A percentile compares a stretch with the other conserved stretches of the same genome.
These are phyloP conservation scores for Orbilia brochopaga DNA, from an alignment of 2,329 filamentous ascomycete species.

Conservation along the genomic window DNA sequence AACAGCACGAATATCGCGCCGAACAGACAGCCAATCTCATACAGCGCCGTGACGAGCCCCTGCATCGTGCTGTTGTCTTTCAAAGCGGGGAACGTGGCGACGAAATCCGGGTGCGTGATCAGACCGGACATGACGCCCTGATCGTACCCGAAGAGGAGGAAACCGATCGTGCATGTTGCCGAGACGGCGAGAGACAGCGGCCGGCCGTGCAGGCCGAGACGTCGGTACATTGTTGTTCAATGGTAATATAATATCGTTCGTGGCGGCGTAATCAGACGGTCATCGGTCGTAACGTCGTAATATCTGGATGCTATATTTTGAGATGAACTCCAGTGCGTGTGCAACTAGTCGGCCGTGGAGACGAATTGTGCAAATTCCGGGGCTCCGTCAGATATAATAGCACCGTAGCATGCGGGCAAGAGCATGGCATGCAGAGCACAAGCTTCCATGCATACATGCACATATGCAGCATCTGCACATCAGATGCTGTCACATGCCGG, in stretches of 20 bases:
- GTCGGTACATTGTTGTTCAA: slow-evolving; percentile 8
- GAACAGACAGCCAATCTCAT: slow-evolving; percentile 63
- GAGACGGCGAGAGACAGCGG: slow-evolving; percentile 66
- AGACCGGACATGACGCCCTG: slow-evolving; percentile 65
- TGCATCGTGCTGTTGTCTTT: slow-evolving; percentile 61
- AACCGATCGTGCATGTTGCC: slow-evolving; percentile 69
- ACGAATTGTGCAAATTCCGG: no score
- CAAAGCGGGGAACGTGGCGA: slow-evolving; percentile 61
- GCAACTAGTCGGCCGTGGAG: no score
- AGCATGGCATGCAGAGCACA: not conserved
- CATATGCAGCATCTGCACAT: not conserved
- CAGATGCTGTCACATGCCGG: not conserved
- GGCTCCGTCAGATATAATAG: not conserved
- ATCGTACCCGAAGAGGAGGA: slow-evolving; percentile 68
- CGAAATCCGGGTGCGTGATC: slow-evolving; percentile 63
- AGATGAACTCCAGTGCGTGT: no score
- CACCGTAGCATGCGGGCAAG: not conserved
- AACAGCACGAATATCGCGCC: slow-evolving; percentile 62
- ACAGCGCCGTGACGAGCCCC: slow-evolving; percentile 53
- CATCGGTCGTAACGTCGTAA: not conserved
- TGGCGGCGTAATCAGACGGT: not conserved
- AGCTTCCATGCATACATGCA: not conserved
- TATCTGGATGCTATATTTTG: no score
- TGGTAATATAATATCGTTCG: not conserved
- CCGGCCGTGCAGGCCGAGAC: slow-evolving; percentile 65